phyloP scores from a whole-genome alignment of 352 stramenopile genomes.

The Globisporangium takayamanum region DNA sequence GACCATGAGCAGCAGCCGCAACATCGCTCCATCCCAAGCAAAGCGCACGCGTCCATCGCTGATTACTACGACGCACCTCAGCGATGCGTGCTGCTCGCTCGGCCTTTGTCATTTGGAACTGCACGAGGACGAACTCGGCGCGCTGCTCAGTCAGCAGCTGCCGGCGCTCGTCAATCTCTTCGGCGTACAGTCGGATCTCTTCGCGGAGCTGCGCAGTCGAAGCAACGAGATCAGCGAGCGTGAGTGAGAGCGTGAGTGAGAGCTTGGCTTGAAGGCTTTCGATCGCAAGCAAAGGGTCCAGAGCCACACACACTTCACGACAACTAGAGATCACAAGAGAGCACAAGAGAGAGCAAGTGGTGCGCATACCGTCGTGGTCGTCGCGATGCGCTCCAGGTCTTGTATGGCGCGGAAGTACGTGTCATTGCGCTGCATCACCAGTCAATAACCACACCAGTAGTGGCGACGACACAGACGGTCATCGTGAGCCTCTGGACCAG shows the following conservation, averaged over 20 bases:
- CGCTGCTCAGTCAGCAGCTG: slow-evolving; percentile 25
- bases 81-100: slow-evolving; percentile 44
- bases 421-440: slow-evolving; percentile 38
- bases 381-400: slow-evolving; percentile 56
- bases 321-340: neutral
- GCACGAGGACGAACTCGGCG: slow-evolving; percentile 38
- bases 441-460: neutral
- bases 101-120: slow-evolving; percentile 37
- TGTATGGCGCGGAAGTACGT: slow-evolving; percentile 45
- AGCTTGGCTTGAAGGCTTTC: too few relatives aligned
- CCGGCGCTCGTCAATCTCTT: slow-evolving; percentile 43
- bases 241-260: neutral
- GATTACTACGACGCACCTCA: slow-evolving; percentile 29
- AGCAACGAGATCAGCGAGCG: neutral
- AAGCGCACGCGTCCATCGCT: neutral
- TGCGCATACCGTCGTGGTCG: slow-evolving; percentile 34
- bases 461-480: neutral
- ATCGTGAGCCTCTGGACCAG: neutral
- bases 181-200: slow-evolving; percentile 51
- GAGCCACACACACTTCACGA: too few relatives aligned
- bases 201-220: slow-evolving; percentile 29
- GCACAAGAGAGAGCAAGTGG: neutral
- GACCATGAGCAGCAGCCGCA: neutral
- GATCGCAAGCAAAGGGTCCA: too few relatives aligned
- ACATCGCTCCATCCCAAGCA: neutral